Conservation (phyloP, 169 alveolate genomes). For the Cryptosporidium ryanae region DNA sequence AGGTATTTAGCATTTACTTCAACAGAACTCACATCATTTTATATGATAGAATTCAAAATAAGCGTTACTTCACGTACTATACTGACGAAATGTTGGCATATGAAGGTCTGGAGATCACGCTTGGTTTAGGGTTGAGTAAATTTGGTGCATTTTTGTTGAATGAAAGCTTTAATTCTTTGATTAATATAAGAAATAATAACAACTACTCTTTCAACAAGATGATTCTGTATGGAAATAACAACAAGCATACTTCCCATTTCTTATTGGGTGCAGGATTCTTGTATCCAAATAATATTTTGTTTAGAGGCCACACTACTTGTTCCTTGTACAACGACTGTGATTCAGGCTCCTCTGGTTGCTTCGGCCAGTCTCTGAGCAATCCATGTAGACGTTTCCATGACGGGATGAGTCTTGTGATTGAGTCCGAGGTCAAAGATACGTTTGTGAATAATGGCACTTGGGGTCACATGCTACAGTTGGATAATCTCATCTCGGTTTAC, state of each 20-base stretch:
- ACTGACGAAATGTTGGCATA: slow-evolving; percentile 24
- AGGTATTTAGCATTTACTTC: not conserved
- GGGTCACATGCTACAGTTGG: not conserved
- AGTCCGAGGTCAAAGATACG: slow-evolving; percentile 12
- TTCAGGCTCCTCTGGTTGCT: slow-evolving; percentile 6
- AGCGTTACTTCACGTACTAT: slow-evolving; percentile 13
- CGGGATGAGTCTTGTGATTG: slow-evolving; percentile 19
- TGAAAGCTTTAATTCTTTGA: slow-evolving; percentile 1
- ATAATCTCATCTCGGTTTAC: slow-evolving; percentile 25
- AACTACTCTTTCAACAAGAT: not conserved
- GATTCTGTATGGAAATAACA: not conserved
- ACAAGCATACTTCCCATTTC: not conserved
- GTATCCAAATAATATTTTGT: slow-evolving; percentile 35
- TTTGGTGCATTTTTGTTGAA: slow-evolving; percentile 32
- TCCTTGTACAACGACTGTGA: slow-evolving; percentile 40
- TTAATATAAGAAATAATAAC: slow-evolving; percentile 1
- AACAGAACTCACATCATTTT: slow-evolving; percentile 7
- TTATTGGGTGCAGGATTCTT: not conserved
- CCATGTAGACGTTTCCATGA: slow-evolving; percentile 32
- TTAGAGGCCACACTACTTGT: slow-evolving; percentile 31
- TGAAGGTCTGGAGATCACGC: not conserved
- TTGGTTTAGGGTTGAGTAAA: slow-evolving; percentile 46
- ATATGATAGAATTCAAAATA: not conserved
- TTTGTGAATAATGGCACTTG: slow-evolving; percentile 12
- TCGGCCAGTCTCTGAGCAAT: not conserved